These are phyloP conservation scores for Scedosporium apiospermum DNA, from an alignment of 2,329 filamentous ascomycete genomes.

Conservation along the genomic window DNA sequence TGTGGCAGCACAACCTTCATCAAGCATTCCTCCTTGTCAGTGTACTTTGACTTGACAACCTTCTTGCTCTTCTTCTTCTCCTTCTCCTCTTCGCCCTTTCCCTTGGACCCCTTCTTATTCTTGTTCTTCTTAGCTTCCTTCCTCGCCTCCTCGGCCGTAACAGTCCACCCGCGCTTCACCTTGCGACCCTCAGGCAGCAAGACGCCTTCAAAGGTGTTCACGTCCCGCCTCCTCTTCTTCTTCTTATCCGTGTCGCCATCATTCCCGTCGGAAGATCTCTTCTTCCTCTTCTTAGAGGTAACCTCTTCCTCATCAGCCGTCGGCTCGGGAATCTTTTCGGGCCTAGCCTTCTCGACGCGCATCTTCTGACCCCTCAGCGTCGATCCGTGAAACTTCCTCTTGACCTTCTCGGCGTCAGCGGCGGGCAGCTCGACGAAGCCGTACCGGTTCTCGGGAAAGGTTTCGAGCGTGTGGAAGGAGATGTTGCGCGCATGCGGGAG, in stretches of 20 bases:
- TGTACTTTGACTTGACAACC: constrained; percentile 65
- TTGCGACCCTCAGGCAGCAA: constrained; percentile 65
- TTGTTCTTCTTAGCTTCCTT: constrained; percentile 38
- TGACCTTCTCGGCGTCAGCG: constrained; percentile 80
- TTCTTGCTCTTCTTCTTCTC: constrained; percentile 48
- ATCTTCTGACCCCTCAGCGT: constrained; percentile 80
- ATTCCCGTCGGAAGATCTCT: constrained; percentile 22
- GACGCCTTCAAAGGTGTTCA: constrained; percentile 51
- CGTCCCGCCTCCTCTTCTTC: constrained; percentile 43
- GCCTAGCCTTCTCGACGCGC: constrained; percentile 70
- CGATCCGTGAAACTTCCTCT: constrained; percentile 81
- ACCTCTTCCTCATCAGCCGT: constrained; percentile 14
- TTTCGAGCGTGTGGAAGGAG: constrained; percentile 78
- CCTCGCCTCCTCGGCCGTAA: constrained; percentile 42
- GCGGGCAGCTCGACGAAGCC: constrained; percentile 78
- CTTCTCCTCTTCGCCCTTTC: constrained; percentile 39
- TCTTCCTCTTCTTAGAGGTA: constrained; percentile 30
- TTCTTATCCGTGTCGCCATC: constrained; percentile 13
- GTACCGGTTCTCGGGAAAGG: constrained; percentile 84
- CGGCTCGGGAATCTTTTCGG: constrained; percentile 32
- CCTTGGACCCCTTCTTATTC: constrained; percentile 33
- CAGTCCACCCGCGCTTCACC: constrained; percentile 85
- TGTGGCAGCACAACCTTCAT: constrained; percentile 69
- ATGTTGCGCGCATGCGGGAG: constrained; percentile 63
- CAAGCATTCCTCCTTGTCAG: constrained; percentile 68